These are phyloP conservation scores for Xylaria digitata DNA, from an alignment of 2,329 filamentous ascomycete genomes.

Conservation along the genomic window DNA sequence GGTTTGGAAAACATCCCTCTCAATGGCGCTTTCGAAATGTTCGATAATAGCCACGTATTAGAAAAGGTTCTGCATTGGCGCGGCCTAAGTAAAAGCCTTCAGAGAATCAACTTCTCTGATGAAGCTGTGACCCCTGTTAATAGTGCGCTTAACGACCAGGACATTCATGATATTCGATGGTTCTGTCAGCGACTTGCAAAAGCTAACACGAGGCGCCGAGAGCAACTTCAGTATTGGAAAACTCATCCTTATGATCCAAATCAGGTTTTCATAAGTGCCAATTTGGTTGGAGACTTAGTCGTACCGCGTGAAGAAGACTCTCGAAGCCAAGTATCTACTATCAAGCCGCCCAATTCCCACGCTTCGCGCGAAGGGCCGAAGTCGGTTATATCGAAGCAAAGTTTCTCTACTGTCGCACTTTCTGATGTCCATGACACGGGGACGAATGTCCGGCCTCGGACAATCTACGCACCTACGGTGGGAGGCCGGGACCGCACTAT, in stretches of 20 bases:
- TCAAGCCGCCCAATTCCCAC: not conserved
- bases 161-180: constrained; percentile 6
- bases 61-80: constrained; percentile 21
- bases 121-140: not conserved
- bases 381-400: constrained; percentile 1
- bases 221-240: constrained; percentile 15
- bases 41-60: constrained; percentile 10
- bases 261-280: not conserved
- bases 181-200: constrained; percentile 19
- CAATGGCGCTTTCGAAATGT: not conserved
- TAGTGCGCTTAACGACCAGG: not conserved
- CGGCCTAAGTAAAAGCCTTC: not conserved
- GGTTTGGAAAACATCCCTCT: not conserved
- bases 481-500: not conserved
- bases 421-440: constrained; percentile 11
- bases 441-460: constrained; percentile 1
- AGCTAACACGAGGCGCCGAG: constrained; percentile 20
- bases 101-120: not conserved
- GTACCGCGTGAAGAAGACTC: constrained; percentile 3
- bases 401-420: not conserved
- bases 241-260: constrained; percentile 9
- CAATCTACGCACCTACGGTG: constrained; percentile 12
- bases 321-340: constrained; percentile 8
- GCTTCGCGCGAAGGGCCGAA: not conserved
- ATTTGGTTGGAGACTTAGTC: not conserved